Percentiles rank a stretch among this genome's conserved stretches.
phyloP scores from a whole-genome alignment of 805 yeast species.

The Alloascoidea africana region DNA sequence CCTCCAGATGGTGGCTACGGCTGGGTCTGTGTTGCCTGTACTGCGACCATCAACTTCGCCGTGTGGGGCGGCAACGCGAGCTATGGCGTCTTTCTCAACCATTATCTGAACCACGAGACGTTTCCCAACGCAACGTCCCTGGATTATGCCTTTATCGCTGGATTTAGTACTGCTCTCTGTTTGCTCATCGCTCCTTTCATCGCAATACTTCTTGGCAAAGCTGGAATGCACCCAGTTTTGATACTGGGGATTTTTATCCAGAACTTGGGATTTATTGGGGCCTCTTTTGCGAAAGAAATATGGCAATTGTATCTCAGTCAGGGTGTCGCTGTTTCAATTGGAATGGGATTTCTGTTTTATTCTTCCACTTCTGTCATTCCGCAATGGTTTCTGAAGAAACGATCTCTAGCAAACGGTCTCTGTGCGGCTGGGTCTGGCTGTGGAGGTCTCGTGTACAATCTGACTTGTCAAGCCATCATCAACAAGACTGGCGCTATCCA shows the following conservation, averaged over 20 bases:
- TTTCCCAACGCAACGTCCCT: conserved; percentile 39
- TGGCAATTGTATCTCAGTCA: conserved; percentile 41
- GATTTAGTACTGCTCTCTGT: conserved; percentile 42
- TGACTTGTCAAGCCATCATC: conserved; percentile 38
- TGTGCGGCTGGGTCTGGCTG: conserved; percentile 33
- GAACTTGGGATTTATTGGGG: conserved; percentile 28
- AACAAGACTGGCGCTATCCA: conserved; percentile 25
- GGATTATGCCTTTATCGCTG: conserved; percentile 57
- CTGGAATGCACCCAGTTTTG: conserved; percentile 25
- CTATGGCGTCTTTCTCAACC: conserved; percentile 46
- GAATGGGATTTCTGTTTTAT: conserved; percentile 27
- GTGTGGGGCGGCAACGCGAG: conserved; percentile 69
- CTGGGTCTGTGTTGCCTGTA: conserved; percentile 43
- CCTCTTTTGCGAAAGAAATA: conserved; percentile 26
- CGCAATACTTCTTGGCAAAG: conserved; percentile 49
- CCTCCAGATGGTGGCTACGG: conserved; percentile 57
- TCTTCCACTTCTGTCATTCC: conserved; percentile 29
- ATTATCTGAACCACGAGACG: conserved; percentile 32
- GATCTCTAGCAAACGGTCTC: conserved; percentile 33
- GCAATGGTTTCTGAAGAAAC: conserved; percentile 30
- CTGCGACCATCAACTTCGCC: conserved; percentile 33
- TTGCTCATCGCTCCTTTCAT: conserved; percentile 27
- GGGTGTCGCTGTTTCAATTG: conserved; percentile 33
- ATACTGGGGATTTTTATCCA: conserved; percentile 28
- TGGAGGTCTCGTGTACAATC: conserved; percentile 57